These are phyloP conservation scores for Monosporozyma aquatica DNA, from an alignment of 805 yeast species.

Conservation along the genomic window DNA sequence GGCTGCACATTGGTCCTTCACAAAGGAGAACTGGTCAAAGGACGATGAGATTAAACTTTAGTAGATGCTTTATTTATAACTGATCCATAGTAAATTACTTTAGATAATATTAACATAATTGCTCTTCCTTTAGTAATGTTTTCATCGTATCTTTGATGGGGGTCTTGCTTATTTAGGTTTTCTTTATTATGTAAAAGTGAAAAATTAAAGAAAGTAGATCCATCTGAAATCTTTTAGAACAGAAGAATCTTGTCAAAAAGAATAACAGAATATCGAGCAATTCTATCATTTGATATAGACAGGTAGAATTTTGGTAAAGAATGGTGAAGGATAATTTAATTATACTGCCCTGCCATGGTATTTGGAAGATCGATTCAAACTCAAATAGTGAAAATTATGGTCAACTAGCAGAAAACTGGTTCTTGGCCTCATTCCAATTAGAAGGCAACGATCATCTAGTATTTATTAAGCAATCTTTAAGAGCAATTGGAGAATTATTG, in stretches of 20 bases:
- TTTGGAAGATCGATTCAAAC: conserved; percentile 36
- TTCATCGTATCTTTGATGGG: too few species aligned
- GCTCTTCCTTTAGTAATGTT: too few species aligned
- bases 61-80: background rate
- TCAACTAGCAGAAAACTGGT: conserved; percentile 47
- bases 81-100: too few species aligned
- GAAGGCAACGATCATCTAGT: conserved; percentile 62
- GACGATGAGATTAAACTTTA: conserved; percentile 45
- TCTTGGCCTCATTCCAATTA: conserved; percentile 53
- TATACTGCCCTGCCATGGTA: conserved; percentile 54
- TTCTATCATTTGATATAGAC: too few species aligned
- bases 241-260: too few species aligned
- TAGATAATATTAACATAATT: too few species aligned
- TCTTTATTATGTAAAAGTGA: too few species aligned
- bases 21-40: conserved; percentile 42
- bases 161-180: too few species aligned
- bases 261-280: too few species aligned
- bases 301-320: too few species aligned
- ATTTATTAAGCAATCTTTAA: conserved; percentile 51
- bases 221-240: too few species aligned
- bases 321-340: conserved; percentile 25
- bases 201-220: too few species aligned
- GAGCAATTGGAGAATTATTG: conserved; percentile 34
- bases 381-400: conserved; percentile 38
- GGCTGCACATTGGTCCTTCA: conserved; percentile 62